A percentile compares a stretch with the other conserved stretches of the same genome.
phyloP scores from a whole-genome alignment of 352 stramenopile species.

The Globisporangium nagaii region DNA sequence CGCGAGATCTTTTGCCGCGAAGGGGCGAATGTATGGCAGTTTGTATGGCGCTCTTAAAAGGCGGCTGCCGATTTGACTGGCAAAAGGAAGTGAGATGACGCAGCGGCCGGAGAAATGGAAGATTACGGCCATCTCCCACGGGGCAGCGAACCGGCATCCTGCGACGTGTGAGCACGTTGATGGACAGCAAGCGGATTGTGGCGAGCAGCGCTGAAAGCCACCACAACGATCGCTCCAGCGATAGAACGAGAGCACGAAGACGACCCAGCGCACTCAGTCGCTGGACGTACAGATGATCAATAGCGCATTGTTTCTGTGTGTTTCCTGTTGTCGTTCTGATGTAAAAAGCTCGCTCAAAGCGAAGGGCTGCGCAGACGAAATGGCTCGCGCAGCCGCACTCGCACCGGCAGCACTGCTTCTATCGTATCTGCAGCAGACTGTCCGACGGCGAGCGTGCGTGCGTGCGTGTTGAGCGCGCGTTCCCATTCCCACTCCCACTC shows the following conservation, averaged over 20 bases:
- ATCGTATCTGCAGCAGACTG: not conserved
- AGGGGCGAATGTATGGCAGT: not conserved
- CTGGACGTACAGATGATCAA: not conserved
- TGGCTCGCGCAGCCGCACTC: not conserved
- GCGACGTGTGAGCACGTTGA: conserved; percentile 4
- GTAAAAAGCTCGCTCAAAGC: not conserved
- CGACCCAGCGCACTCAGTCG: too few species aligned
- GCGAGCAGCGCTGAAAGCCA: too few species aligned
- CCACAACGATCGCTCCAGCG: too few species aligned
- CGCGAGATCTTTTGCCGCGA: not conserved
- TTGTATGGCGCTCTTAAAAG: not conserved
- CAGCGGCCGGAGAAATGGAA: not conserved
- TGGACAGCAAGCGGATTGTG: too few species aligned
- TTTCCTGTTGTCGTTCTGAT: not conserved
- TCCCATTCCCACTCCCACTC: too few species aligned
- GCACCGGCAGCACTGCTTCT: too few species aligned
- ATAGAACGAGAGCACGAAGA: too few species aligned
- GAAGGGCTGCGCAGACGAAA: not conserved
- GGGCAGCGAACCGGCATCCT: not conserved
- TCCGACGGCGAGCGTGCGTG: not conserved
- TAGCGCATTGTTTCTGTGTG: not conserved
- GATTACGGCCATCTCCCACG: conserved; percentile 1
- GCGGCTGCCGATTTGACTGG: too few species aligned
- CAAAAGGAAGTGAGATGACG: not conserved
- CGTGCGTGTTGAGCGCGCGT: not conserved